phyloP scores from a whole-genome alignment of 169 alveolate species.

The Toxoplasma gondii region DNA sequence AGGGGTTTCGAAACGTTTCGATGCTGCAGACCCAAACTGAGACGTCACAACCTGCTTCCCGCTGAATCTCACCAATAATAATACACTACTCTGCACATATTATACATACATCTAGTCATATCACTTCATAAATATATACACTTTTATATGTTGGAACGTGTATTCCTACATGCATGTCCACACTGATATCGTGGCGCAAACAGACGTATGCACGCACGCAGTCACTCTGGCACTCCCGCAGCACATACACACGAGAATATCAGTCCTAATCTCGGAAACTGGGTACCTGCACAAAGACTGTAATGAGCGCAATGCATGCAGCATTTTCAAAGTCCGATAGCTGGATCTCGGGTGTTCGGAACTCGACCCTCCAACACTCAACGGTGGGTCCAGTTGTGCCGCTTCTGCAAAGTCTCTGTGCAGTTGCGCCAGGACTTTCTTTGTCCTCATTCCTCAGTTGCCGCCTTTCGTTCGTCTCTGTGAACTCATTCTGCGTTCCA shows the following conservation, averaged over 20 bases:
- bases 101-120: no score
- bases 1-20: no score
- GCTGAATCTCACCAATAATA: no score
- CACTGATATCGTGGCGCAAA: no score
- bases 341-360: constrained; percentile 95
- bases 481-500: background rate
- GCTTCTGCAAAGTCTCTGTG: constrained; percentile 51
- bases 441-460: background rate
- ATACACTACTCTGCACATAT: no score
- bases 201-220: no score
- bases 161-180: no score
- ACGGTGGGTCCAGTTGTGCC: constrained; percentile 54
- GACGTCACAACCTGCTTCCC: no score
- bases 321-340: constrained; percentile 94
- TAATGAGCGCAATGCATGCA: constrained; percentile 81
- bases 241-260: no score
- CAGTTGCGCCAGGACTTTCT: background rate
- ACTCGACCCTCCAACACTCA: constrained; percentile 95
- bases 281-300: constrained; percentile 45
- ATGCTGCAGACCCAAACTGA: no score
- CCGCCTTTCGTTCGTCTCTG: background rate
- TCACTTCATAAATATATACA: background rate
- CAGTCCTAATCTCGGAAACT: no score
- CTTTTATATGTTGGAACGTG: background rate
- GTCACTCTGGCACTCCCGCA: no score